Evolutionary conservation across 116 monocot genomes (phyloP), one percentile per base, ranked within the genome.

Genomic region (Trichopus zeylanicus): DNA sequence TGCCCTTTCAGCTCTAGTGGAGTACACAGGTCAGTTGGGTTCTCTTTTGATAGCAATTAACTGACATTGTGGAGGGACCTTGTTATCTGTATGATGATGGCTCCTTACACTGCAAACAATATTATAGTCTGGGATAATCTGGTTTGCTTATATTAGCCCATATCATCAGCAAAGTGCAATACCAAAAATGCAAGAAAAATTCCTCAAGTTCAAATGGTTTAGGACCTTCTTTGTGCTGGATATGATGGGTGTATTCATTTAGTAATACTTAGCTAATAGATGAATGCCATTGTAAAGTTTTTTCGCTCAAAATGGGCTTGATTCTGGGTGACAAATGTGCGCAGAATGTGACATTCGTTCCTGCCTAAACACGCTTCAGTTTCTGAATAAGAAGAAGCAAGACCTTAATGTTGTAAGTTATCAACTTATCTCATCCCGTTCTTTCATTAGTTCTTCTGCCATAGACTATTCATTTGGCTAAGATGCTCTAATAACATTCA

Each of bases 271-370:
- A n/a, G n/a, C 13, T 42, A 42, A 42, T 42, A 42, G 12, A 42
- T 0, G 16, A 16, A 42, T 42, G 13, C 12, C 42, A 16, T 13
- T 13, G 13, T 13, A 15, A 16, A 9, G 7, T 42, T 33, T 8
- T 33, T 42, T n/a, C n/a, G 13, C n/a, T 42, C n/a, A 13, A 7
- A 42, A 42, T 42, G 3, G 42, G n/a, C 18, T 1, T 16, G 42
- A 13, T 13, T 13, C 42, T 42, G 42, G n/a, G n/a, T 42, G 12
- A 42, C 26, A 35, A 5, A 15, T n/a, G 11, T 66, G 68, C 72
- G 55, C 88, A 91, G 91, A 98, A 73, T 91, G 98, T 72, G 98
- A 98, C 55, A 91, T 98, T 25, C 87, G 98, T 55, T 88, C 98
- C 54, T 98, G 98, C 59, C 71, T 98, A 55, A 98, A 98, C 71